Evolutionary conservation across 2,329 filamentous ascomycete species (phyloP), one percentile per base, ranked within the genome.

Genomic region (Claviceps sp.): DNA sequence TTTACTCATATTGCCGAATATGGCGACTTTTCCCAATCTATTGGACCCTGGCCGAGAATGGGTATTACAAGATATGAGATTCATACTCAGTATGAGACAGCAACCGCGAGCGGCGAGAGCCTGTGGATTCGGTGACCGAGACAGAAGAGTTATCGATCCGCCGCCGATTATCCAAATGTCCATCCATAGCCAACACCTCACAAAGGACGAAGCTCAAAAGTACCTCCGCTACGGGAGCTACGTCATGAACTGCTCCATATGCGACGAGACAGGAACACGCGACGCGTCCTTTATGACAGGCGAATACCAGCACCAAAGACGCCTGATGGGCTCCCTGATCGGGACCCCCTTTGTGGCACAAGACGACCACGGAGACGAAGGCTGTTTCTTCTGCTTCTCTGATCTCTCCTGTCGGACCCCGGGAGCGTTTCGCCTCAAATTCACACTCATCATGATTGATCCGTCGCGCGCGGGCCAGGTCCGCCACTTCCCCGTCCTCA

Each of bases 361-460:
- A 51, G 87, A 93, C 62, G 86, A 91, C 61, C 73, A 81, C 50
- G 80, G 81, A 50, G 67, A 78, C 22, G 84, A 88, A 56, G 86
- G 87, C 1, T 88, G 84, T 61, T 93, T 91, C 72, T 93, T 91
- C 66, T 88, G 85, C 63, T 93, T 93, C 63, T 84, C 86, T 0
- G 87, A 93, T 62, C 73, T 93, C 20, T 89, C 85, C 4, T 88
- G 86, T 63, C 79, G 87, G 37, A 89, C 84, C 0, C 82, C 86
- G 1, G 87, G 87, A 20, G 72, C 73, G n/a, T 93, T 86, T 65
- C 76, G 85, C 18, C 75, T 93, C 51, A 81, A 79, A 47, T 91
- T 93, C 64, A 79, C 79, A 40, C 72, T 91, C 22, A 79, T 89
- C 61, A 78, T 85, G 55, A 76, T 91, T 43, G 81, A 89, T 57